Evolutionary conservation across 2,329 filamentous ascomycete genomes (phyloP).

Genomic region (Lachnellula subtilissima): DNA sequence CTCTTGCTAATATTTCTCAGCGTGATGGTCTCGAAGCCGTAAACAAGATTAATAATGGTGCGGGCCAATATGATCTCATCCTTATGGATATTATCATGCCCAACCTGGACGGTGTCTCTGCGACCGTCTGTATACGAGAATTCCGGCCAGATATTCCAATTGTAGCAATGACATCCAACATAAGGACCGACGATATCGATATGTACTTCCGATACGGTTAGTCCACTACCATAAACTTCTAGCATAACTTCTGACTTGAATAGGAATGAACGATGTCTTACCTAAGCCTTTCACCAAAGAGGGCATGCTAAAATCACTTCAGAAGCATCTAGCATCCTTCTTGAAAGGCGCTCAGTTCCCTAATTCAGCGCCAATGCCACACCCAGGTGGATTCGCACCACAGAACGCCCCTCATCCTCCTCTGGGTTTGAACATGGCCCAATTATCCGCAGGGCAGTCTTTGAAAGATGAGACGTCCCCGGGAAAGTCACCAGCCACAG

Average conservation of each 20-base stretch:
- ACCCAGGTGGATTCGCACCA: conserved; percentile 23
- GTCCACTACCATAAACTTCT: conserved; percentile 30
- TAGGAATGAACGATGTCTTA: conserved; percentile 95
- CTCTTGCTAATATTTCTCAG: conserved; percentile 39
- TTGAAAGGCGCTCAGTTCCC: conserved; percentile 53
- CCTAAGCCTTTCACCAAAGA: conserved; percentile 95
- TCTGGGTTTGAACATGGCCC: conserved; percentile 28
- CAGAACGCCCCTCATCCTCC: conserved; percentile 21
- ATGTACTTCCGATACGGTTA: conserved; percentile 96
- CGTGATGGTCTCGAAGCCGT: conserved; percentile 88
- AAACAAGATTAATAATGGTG: conserved; percentile 63
- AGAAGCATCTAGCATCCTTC: conserved; percentile 81
- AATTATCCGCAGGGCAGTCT: conserved; percentile 25
- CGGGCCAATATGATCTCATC: conserved; percentile 58
- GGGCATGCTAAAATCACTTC: conserved; percentile 77
- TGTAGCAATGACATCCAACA: conserved; percentile 98
- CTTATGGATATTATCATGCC: conserved; percentile 98
- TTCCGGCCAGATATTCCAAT: conserved; percentile 79
- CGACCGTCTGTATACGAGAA: conserved; percentile 87
- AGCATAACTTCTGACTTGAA: conserved; percentile 28
- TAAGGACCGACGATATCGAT: conserved; percentile 90
- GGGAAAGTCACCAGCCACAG: conserved; percentile 30
- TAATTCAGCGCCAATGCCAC: conserved; percentile 18
- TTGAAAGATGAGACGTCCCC: conserved; percentile 32
- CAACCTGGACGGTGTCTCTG: conserved; percentile 88